A percentile compares a stretch with the other conserved stretches of the same genome.
phyloP scores from a whole-genome alignment of 352 stramenopile genomes.

The Phytopythium litorale region DNA sequence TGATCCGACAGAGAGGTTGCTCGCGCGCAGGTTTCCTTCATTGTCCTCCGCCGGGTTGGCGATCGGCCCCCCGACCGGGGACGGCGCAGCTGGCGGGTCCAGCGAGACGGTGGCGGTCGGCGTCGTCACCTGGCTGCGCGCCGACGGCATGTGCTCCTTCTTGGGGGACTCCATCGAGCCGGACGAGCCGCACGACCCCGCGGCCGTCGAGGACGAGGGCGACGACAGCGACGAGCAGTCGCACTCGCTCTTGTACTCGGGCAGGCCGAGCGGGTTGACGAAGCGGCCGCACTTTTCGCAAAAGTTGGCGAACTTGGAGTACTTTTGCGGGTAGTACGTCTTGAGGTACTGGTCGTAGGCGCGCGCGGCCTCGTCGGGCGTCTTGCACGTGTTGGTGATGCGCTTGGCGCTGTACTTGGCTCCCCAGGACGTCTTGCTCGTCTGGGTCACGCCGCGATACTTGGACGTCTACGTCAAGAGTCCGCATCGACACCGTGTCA shows the following conservation, averaged over 20 bases:
- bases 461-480: constrained; percentile 62
- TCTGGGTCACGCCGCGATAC: constrained; percentile 82
- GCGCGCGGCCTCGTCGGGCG: constrained; percentile 75
- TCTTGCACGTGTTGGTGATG: constrained; percentile 88
- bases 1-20: constrained; percentile 64
- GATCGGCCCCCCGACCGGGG: constrained; percentile 19
- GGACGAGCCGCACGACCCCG: constrained; percentile 17
- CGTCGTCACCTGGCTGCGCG: constrained; percentile 27
- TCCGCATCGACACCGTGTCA: neutral
- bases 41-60: constrained; percentile 32
- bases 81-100: constrained; percentile 27
- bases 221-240: constrained; percentile 28
- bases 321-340: constrained; percentile 77
- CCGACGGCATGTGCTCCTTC: constrained; percentile 26
- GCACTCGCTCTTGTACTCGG: constrained; percentile 74
- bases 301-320: constrained; percentile 86
- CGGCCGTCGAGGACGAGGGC: constrained; percentile 5
- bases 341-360: constrained; percentile 85
- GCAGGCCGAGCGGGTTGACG: constrained; percentile 73
- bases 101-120: constrained; percentile 22
- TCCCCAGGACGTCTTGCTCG: constrained; percentile 85
- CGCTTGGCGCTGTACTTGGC: constrained; percentile 87
- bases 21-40: constrained; percentile 31
- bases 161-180: constrained; percentile 27
- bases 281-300: constrained; percentile 77